Evolutionary conservation across 23 red algal species (phyloP).

Genomic region (Gracilaria domingensis): DNA sequence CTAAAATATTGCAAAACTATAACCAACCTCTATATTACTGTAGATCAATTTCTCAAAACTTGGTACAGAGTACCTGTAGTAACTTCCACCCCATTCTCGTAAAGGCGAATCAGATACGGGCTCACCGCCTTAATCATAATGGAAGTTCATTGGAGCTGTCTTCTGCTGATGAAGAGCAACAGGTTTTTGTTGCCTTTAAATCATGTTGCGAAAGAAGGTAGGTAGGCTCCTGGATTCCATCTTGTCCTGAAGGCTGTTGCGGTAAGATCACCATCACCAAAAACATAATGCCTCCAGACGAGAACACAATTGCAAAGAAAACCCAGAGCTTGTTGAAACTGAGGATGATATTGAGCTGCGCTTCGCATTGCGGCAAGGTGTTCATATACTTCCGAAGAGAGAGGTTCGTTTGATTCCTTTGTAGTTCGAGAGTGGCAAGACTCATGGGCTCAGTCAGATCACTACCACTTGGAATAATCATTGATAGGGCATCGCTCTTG

Average conservation of each 20-base stretch:
- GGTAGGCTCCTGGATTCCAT: no score
- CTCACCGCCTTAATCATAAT: no score
- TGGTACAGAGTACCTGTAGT: no score
- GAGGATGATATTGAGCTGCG: background rate
- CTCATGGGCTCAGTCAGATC: conserved; percentile 9
- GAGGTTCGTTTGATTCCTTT: background rate
- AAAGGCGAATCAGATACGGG: no score
- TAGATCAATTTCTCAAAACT: no score
- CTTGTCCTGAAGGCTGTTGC: background rate
- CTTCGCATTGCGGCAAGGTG: background rate
- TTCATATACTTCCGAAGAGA: background rate
- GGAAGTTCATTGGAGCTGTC: no score
- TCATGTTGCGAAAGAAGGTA: no score
- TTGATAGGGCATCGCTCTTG: background rate
- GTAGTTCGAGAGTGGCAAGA: background rate
- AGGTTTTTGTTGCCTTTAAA: no score
- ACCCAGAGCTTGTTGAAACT: background rate
- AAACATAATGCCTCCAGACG: background rate
- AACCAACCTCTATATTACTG: no score
- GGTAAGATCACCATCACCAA: background rate
- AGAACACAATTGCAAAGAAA: background rate
- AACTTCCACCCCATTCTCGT: no score
- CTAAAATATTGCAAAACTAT: no score
- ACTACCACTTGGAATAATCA: background rate
- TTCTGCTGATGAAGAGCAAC: no score